phyloP scores from a whole-genome alignment of 2,329 filamentous ascomycete species.

The Aphanoascus verrucosus region DNA sequence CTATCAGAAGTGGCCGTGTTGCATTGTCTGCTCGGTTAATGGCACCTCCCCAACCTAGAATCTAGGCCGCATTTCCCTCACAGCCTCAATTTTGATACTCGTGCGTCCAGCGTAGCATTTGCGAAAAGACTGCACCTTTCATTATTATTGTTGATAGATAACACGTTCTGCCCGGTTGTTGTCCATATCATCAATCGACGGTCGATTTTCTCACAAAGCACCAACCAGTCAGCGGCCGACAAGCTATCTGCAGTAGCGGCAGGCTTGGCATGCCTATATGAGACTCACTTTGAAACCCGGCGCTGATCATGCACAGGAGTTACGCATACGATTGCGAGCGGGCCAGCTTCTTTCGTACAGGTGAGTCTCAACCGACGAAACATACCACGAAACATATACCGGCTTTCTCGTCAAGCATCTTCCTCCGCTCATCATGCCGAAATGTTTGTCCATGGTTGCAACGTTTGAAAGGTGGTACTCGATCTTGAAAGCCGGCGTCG shows the following conservation, averaged over 20 bases:
- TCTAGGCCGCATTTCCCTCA: too few relatives aligned
- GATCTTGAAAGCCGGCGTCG: background rate
- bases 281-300: conserved; percentile 11
- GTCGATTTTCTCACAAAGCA: background rate
- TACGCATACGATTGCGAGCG: background rate
- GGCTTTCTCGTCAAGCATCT: background rate
- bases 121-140: background rate
- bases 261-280: background rate
- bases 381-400: background rate
- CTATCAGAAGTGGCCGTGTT: too few relatives aligned
- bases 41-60: too few relatives aligned
- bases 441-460: background rate
- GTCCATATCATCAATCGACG: background rate
- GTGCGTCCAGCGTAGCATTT: background rate
- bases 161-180: background rate
- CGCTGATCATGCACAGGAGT: conserved; percentile 8
- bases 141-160: background rate
- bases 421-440: background rate
- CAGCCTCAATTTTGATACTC: background rate
- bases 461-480: background rate
- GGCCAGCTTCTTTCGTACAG: too few relatives aligned
- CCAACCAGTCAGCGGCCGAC: background rate
- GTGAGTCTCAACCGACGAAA: too few relatives aligned
- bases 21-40: too few relatives aligned
- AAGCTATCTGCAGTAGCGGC: background rate